Conservation (phyloP, 805 yeast species). For the Yamadazyma ubonensis region DNA sequence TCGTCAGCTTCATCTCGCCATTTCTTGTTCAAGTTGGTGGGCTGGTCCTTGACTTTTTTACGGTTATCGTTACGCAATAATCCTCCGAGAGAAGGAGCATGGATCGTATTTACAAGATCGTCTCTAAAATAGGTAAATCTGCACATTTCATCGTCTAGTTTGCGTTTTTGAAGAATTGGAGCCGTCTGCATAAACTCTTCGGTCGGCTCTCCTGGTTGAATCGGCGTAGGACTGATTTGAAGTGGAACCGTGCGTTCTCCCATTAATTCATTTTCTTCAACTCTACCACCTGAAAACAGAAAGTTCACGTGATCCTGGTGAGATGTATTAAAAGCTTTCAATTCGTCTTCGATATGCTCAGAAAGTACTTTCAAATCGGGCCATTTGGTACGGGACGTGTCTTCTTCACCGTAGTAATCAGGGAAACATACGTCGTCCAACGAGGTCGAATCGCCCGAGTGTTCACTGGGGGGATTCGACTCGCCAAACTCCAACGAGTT, state of each 20-base stretch:
- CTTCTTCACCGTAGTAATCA: slow-evolving; percentile 48
- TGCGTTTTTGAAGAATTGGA: slow-evolving; percentile 22
- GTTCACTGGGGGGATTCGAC: slow-evolving; percentile 65
- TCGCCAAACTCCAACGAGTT: slow-evolving; percentile 43
- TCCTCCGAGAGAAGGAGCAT: slow-evolving; percentile 85
- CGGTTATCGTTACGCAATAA: slow-evolving; percentile 34
- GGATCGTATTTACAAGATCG: slow-evolving; percentile 84
- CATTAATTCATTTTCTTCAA: slow-evolving; percentile 29
- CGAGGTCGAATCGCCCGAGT: slow-evolving; percentile 66
- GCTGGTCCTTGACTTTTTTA: slow-evolving; percentile 13
- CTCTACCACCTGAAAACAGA: slow-evolving; percentile 25
- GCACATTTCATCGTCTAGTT: slow-evolving; percentile 29
- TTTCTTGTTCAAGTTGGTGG: slow-evolving; percentile 14
- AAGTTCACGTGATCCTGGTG: slow-evolving; percentile 14
- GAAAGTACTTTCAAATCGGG: slow-evolving; percentile 78
- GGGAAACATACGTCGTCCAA: slow-evolving; percentile 93
- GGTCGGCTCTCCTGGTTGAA: slow-evolving; percentile 67
- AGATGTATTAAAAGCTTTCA: neutral
- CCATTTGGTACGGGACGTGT: slow-evolving; percentile 50
- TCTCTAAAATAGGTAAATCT: slow-evolving; percentile 92
- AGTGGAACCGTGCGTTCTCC: slow-evolving; percentile 38
- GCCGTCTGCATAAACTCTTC: slow-evolving; percentile 26
- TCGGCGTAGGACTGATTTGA: slow-evolving; percentile 70
- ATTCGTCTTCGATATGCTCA: slow-evolving; percentile 47
- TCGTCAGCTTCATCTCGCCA: slow-evolving; percentile 15